These are phyloP conservation scores for Melampsora americana DNA, from an alignment of 1,284 basidiomycete genomes.

Conservation along the genomic window DNA sequence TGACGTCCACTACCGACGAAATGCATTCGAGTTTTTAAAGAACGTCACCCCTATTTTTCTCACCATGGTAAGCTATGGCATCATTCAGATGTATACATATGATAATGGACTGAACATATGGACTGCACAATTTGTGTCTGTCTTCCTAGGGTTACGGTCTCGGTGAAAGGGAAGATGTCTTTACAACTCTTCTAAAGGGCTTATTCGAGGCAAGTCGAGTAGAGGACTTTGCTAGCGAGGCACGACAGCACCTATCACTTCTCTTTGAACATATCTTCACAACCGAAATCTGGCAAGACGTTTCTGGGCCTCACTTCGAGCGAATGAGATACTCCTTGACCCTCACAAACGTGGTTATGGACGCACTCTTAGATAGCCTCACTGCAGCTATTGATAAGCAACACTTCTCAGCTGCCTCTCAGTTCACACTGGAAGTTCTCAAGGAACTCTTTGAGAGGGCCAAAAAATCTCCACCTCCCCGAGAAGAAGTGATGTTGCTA, in stretches of 20 bases:
- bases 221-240: conserved; percentile 67
- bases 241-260: conserved; percentile 66
- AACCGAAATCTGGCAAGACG: conserved; percentile 54
- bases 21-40: conserved; percentile 40
- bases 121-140: no score
- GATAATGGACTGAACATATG: no score
- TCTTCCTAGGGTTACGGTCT: conserved; percentile 64
- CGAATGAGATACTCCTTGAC: conserved; percentile 63
- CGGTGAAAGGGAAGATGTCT: conserved; percentile 71
- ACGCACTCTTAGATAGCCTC: conserved; percentile 69
- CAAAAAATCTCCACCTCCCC: conserved; percentile 47
- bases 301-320: conserved; percentile 60
- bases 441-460: conserved; percentile 66
- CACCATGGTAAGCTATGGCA: conserved; percentile 39
- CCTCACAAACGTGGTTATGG: conserved; percentile 69
- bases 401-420: conserved; percentile 59
- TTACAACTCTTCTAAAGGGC: conserved; percentile 69
- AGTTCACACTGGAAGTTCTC: conserved; percentile 65
- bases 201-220: conserved; percentile 74
- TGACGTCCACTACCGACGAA: conserved; percentile 54
- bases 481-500: conserved; percentile 55
- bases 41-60: conserved; percentile 42
- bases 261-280: conserved; percentile 68
- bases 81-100: no score
- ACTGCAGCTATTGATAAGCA: conserved; percentile 56